These are phyloP conservation scores for Microdochium paspali DNA, from an alignment of 2,329 filamentous ascomycete genomes.

Conservation along the genomic window DNA sequence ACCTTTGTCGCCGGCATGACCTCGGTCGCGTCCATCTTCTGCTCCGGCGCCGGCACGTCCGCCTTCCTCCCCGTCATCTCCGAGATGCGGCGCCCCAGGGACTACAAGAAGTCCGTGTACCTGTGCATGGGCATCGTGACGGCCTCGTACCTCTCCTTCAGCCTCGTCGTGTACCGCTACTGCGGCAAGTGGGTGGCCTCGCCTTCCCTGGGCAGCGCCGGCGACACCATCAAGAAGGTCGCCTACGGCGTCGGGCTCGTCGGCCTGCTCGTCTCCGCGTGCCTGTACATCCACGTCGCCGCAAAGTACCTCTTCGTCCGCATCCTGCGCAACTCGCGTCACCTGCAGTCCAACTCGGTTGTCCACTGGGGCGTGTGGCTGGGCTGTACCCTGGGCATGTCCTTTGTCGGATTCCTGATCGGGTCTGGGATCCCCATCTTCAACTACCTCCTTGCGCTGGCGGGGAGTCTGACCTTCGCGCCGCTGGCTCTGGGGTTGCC, in stretches of 20 bases:
- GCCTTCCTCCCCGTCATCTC: slow-evolving; percentile 56
- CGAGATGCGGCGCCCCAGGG: slow-evolving; percentile 51
- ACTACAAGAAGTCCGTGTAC: slow-evolving; percentile 52
- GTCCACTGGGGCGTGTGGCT: slow-evolving; percentile 21
- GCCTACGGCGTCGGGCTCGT: slow-evolving; percentile 49
- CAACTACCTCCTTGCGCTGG: slow-evolving; percentile 20
- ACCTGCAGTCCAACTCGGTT: slow-evolving; percentile 18
- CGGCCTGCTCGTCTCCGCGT: slow-evolving; percentile 36
- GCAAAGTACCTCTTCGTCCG: slow-evolving; percentile 24
- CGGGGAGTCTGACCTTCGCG: slow-evolving; percentile 23
- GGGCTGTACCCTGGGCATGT: slow-evolving; percentile 12
- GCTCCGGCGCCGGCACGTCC: slow-evolving; percentile 47
- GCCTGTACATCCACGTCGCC: slow-evolving; percentile 19
- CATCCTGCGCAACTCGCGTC: slow-evolving; percentile 16
- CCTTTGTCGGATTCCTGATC: slow-evolving; percentile 12
- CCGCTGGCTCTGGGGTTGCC: slow-evolving; percentile 24
- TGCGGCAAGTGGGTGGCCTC: slow-evolving; percentile 54
- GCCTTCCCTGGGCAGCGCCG: slow-evolving; percentile 52
- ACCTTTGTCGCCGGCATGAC: slow-evolving; percentile 50
- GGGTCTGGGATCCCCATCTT: slow-evolving; percentile 17
- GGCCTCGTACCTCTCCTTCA: slow-evolving; percentile 47
- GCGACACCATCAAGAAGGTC: slow-evolving; percentile 49
- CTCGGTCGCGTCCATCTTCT: slow-evolving; percentile 49
- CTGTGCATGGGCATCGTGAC: slow-evolving; percentile 48
- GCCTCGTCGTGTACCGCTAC: slow-evolving; percentile 50